Conservation (phyloP, 257 asterid genomes). For the Anisodus tanguticus region DNA sequence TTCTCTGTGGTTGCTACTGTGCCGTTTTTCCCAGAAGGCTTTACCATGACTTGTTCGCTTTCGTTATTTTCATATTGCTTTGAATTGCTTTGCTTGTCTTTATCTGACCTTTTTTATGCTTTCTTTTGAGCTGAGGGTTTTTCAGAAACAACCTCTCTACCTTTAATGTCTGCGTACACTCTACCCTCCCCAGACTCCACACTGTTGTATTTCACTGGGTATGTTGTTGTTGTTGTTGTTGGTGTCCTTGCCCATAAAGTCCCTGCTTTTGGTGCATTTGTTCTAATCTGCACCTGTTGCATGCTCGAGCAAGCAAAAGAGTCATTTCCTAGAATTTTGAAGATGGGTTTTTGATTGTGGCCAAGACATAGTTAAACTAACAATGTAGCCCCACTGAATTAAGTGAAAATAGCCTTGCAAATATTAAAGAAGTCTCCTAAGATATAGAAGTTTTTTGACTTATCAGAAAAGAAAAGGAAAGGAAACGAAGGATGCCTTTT, state of each 20-base stretch:
- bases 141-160: too few species aligned
- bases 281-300: background rate
- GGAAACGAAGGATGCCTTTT: conserved; percentile 6
- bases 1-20: too few species aligned
- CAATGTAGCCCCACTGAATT: background rate
- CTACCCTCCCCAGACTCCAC: too few species aligned
- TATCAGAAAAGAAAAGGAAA: background rate
- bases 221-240: too few species aligned
- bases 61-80: too few species aligned
- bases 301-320: conserved; percentile 1
- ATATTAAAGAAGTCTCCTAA: background rate
- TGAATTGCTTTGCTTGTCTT: too few species aligned
- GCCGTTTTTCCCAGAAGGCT: too few species aligned
- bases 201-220: too few species aligned
- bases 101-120: too few species aligned
- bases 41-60: too few species aligned
- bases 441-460: background rate
- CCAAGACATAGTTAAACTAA: background rate
- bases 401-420: background rate
- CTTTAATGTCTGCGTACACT: too few species aligned
- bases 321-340: background rate
- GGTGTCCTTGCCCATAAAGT: background rate
- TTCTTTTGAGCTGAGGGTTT: too few species aligned
- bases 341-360: background rate
- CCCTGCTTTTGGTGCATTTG: background rate